phyloP scores from a whole-genome alignment of 352 stramenopile genomes.

The Globisporangium paroecandrum region DNA sequence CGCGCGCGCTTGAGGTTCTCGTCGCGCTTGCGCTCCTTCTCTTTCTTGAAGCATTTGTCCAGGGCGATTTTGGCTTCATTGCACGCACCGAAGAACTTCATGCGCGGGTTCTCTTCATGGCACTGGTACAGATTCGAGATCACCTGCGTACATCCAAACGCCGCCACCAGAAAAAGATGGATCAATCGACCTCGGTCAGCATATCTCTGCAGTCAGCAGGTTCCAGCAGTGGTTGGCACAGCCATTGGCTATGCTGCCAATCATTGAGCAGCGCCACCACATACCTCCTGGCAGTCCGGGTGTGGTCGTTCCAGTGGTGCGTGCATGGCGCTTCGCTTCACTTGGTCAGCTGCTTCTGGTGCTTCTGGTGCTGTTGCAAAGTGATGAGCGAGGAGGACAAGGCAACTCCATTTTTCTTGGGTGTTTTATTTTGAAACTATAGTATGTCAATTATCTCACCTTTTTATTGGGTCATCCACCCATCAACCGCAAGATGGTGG shows the following conservation, averaged over 20 bases:
- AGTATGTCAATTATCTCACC: background rate
- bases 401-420: background rate
- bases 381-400: background rate
- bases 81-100: constrained; percentile 78
- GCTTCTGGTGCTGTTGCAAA: constrained; percentile 9
- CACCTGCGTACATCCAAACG: constrained; percentile 35
- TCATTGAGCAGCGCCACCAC: constrained; percentile 16
- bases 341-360: background rate
- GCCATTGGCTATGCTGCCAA: background rate
- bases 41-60: constrained; percentile 73
- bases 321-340: constrained; percentile 45
- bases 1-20: constrained; percentile 66
- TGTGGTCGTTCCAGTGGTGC: constrained; percentile 76
- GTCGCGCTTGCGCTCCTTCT: constrained; percentile 60
- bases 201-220: background rate
- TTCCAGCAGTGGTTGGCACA: too few relatives aligned
- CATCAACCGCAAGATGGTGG: constrained; percentile 9
- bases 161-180: background rate
- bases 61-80: constrained; percentile 68
- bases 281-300: constrained; percentile 75
- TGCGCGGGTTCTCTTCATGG: constrained; percentile 68
- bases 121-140: constrained; percentile 65
- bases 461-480: background rate
- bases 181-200: background rate
- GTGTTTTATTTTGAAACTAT: background rate